phyloP scores from a whole-genome alignment of 495 filamentous ascomycete species.

The Parmelia sp. region DNA sequence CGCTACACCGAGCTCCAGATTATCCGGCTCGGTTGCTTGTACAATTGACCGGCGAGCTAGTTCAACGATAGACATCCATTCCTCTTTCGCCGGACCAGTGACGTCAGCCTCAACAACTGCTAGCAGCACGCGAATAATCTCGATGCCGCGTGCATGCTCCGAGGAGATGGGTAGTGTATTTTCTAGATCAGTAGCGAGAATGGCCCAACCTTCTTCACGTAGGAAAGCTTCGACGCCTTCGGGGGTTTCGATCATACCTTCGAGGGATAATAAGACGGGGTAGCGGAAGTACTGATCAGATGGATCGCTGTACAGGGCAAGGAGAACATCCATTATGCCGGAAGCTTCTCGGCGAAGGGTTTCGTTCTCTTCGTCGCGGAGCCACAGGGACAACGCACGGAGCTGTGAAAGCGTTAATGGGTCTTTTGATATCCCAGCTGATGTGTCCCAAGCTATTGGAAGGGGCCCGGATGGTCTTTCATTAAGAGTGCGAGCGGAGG shows the following conservation, averaged over 20 bases:
- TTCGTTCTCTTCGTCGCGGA: constrained; percentile 58
- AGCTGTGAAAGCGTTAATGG: constrained; percentile 45
- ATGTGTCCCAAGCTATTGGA: constrained; percentile 1
- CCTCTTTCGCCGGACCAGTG: constrained; percentile 34
- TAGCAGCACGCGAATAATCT: constrained; percentile 48
- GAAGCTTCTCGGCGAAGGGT: constrained; percentile 45
- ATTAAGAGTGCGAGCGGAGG: constrained; percentile 35
- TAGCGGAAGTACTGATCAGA: constrained; percentile 41
- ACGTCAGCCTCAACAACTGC: constrained; percentile 39
- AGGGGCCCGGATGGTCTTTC: constrained; percentile 24
- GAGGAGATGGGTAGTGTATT: constrained; percentile 25
- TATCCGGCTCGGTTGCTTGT: not conserved
- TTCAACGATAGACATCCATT: constrained; percentile 44
- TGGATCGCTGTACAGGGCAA: constrained; percentile 45
- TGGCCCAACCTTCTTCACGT: constrained; percentile 43
- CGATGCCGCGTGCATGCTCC: constrained; percentile 36
- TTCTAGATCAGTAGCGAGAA: constrained; percentile 42
- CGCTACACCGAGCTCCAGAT: constrained; percentile 43
- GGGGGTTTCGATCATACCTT: constrained; percentile 41
- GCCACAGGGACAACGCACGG: constrained; percentile 51
- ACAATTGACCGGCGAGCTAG: constrained; percentile 20
- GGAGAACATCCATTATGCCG: constrained; percentile 52
- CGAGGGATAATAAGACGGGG: constrained; percentile 48
- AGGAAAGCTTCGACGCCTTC: constrained; percentile 42
- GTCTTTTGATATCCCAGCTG: constrained; percentile 28